phyloP scores from a whole-genome alignment of 495 filamentous ascomycete genomes.

The Penicillium paradoxum region DNA sequence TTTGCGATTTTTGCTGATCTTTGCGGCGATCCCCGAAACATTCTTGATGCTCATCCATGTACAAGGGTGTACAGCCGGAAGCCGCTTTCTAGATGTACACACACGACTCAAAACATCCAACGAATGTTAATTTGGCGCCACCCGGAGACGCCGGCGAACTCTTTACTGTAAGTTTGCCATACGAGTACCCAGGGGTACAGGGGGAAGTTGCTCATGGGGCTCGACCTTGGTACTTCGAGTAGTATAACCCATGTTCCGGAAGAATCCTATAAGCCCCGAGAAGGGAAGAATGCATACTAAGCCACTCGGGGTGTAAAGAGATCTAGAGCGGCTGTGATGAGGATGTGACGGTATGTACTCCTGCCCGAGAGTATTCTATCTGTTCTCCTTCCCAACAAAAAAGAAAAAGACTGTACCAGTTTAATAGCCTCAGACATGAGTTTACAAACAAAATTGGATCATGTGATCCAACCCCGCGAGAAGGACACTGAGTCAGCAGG shows the following conservation, averaged over 20 bases:
- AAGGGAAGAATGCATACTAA: neutral
- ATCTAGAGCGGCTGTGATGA: neutral
- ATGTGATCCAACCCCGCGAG: conserved; percentile 6
- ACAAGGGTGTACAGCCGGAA: too few relatives aligned
- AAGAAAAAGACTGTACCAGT: neutral
- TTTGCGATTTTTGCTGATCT: conserved; percentile 9
- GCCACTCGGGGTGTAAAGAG: neutral
- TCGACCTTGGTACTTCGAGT: neutral
- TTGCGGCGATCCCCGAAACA: neutral
- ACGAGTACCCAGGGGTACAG: neutral
- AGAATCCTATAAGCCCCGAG: neutral
- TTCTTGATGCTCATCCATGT: too few relatives aligned
- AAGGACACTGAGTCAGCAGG: conserved; percentile 8
- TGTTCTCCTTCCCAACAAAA: neutral
- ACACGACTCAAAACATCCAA: too few relatives aligned
- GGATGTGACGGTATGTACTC: neutral
- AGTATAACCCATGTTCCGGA: conserved; percentile 1
- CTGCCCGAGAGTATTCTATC: neutral
- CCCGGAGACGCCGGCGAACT: conserved; percentile 5
- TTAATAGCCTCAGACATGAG: neutral
- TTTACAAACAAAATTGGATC: neutral
- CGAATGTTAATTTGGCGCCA: conserved; percentile 5
- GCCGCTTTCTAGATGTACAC: neutral
- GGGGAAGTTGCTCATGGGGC: neutral
- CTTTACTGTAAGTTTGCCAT: neutral